These are phyloP conservation scores for Trichoderma gracile DNA, from an alignment of 2,329 filamentous ascomycete genomes.

Conservation along the genomic window DNA sequence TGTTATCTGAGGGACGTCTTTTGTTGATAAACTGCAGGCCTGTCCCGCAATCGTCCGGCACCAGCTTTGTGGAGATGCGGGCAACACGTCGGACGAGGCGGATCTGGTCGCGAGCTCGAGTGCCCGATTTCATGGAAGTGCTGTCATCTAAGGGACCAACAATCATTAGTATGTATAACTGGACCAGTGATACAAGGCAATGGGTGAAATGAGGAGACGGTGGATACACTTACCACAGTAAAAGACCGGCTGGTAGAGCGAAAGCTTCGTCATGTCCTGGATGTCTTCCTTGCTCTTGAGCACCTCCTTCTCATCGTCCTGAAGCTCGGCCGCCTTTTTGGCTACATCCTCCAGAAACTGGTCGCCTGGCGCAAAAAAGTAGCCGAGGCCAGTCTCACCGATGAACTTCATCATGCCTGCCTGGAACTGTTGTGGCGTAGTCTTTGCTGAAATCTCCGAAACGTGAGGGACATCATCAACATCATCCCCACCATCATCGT, in stretches of 20 bases:
- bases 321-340: neutral
- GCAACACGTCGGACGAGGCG: slow-evolving; percentile 2
- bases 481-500: neutral
- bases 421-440: slow-evolving; percentile 3
- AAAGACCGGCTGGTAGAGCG: slow-evolving; percentile 20
- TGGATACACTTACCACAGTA: slow-evolving; percentile 24
- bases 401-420: slow-evolving; percentile 9
- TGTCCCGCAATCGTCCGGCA: slow-evolving; percentile 4
- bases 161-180: neutral
- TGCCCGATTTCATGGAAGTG: slow-evolving; percentile 8
- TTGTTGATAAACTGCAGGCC: slow-evolving; percentile 21
- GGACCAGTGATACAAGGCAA: too few relatives aligned
- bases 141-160: slow-evolving; percentile 13
- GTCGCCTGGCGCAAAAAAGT: slow-evolving; percentile 3
- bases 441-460: neutral
- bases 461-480: neutral
- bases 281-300: neutral
- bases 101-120: slow-evolving; percentile 12
- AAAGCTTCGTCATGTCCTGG: neutral
- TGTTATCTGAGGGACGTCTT: neutral
- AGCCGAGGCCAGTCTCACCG: neutral
- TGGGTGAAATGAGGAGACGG: too few relatives aligned
- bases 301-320: neutral
- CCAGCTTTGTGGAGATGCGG: slow-evolving; percentile 12
- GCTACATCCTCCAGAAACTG: neutral